Base-by-base conservation (phyloP, 441 rosid genomes). In the California macrophylla region DNA sequence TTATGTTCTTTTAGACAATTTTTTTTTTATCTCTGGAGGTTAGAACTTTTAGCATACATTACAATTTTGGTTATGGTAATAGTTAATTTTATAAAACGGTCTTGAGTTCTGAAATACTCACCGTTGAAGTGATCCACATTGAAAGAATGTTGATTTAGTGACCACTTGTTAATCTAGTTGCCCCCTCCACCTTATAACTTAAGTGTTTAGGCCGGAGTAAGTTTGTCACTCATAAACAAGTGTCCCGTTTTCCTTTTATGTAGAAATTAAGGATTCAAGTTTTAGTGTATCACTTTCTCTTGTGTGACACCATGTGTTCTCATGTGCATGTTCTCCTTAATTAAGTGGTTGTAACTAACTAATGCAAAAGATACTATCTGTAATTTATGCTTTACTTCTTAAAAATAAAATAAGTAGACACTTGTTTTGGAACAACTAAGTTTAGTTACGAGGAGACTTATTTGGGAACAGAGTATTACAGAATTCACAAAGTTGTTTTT, bases 401-500 rank as follows among this genome's bases (percentile, higher is more conserved):
- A 38, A 38, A 29, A 38, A 38, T 7, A 9, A n/a, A n/a, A n/a
- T n/a, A 5, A 50, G 4, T 50, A n/a, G 58, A 50, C 4, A 16
- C 58, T 18, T 18, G 5, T 52, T 20, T 52, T 20, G 60, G 56
- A n/a, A 32, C 36, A 32, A 32, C 36, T 32, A 32, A 32, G 7
- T 32, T 32, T 32, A 32, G 36, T 32, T 4, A 32, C 4, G 36
- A 9, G 36, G 9, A 38, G 2, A 29, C 32, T 29, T 10, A 38
- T 38, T 9, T 38, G 6, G 45, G 45, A 38, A 52, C 12, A 12
- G 60, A 52, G 66, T 20, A 64, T 30, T 64, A 64, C 42, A 29
- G 66, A 64, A 16, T 30, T 64, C 38, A 28, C 38, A 28, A 29
- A 62, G 23, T 64, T 64, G 32, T 67, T 67, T 61, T 2, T 16